phyloP scores from a whole-genome alignment of 441 rosid species.

The Pelargonium cotyledonis region DNA sequence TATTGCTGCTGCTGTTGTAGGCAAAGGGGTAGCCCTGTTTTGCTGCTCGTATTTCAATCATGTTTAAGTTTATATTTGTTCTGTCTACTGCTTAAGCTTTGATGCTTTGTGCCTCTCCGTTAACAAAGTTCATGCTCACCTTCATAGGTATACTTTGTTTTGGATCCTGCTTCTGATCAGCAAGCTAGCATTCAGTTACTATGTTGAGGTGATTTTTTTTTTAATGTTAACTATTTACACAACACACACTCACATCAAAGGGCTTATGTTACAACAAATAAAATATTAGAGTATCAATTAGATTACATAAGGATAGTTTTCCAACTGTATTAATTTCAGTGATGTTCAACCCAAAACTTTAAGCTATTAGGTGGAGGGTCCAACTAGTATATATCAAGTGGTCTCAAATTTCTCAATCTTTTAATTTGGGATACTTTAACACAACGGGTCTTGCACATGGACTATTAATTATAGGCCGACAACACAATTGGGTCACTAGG shows the following conservation, averaged over 20 bases:
- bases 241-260: no score
- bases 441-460: no score
- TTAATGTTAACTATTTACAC: constrained; percentile 11
- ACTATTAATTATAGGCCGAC: no score
- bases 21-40: background rate
- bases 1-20: background rate
- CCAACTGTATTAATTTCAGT: background rate
- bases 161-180: constrained; percentile 83
- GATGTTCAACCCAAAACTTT: background rate
- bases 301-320: background rate
- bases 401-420: no score
- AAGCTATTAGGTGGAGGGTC: no score
- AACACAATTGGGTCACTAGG: no score
- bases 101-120: constrained; percentile 13
- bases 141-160: constrained; percentile 79
- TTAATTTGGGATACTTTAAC: no score
- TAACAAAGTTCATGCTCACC: constrained; percentile 18
- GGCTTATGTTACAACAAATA: no score
- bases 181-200: constrained; percentile 98
- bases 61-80: background rate
- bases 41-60: background rate
- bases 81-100: background rate
- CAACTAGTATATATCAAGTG: no score
- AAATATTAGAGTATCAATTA: background rate
- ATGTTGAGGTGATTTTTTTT: constrained; percentile 64